Conservation (phyloP, 108 stramenopile species). For the Skeletonema grethae region DNA sequence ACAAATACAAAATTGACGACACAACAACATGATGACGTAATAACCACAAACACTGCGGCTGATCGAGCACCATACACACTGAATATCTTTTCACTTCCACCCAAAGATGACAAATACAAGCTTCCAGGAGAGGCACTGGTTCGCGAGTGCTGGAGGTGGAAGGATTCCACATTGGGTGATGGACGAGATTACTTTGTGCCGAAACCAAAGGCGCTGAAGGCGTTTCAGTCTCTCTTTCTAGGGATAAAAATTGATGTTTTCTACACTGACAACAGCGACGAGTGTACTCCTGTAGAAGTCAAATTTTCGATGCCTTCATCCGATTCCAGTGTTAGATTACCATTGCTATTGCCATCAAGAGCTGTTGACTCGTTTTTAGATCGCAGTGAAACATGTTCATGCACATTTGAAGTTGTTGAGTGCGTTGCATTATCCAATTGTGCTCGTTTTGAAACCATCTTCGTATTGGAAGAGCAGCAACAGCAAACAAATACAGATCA, state of each 20-base stretch:
- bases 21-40: neutral
- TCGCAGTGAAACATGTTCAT: neutral
- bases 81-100: conserved; percentile 37
- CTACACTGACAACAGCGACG: neutral
- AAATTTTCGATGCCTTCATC: neutral
- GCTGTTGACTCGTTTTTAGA: neutral
- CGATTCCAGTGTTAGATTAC: neutral
- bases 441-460: conserved; percentile 68
- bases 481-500: neutral
- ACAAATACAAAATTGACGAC: neutral
- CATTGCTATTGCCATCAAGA: no score
- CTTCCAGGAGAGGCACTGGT: conserved; percentile 39
- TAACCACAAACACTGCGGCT: neutral
- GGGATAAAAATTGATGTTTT: conserved; percentile 29
- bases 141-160: conserved; percentile 78
- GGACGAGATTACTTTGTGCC: conserved; percentile 85
- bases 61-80: conserved; percentile 7
- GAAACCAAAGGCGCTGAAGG: conserved; percentile 63
- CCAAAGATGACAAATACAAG: conserved; percentile 26
- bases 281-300: neutral
- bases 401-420: conserved; percentile 45
- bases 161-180: conserved; percentile 75
- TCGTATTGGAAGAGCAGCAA: conserved; percentile 16
- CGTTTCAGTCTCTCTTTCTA: conserved; percentile 53
- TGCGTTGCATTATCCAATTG: conserved; percentile 77